These are phyloP conservation scores for Neobulgaria alba DNA, from an alignment of 2,329 filamentous ascomycete species.

Conservation along the genomic window DNA sequence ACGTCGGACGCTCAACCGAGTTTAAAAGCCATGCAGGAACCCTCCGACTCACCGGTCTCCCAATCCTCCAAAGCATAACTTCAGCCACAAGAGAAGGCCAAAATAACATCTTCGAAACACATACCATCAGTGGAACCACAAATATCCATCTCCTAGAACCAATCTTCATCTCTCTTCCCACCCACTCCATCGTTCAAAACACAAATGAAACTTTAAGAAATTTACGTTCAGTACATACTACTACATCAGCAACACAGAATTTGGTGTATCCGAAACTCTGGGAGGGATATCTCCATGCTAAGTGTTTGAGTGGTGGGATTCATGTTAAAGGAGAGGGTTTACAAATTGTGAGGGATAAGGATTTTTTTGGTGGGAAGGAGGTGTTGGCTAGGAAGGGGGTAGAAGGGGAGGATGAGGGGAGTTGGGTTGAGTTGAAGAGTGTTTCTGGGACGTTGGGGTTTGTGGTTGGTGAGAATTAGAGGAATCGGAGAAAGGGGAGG, in stretches of 20 bases:
- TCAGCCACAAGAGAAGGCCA: conserved; percentile 3
- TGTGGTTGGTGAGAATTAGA: too few relatives aligned
- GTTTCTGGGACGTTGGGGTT: conserved; percentile 20
- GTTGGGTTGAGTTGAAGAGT: conserved; percentile 14
- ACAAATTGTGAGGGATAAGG: conserved; percentile 15
- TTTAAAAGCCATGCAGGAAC: conserved; percentile 19
- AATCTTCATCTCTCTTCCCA: conserved; percentile 18
- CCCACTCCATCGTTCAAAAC: conserved; percentile 5
- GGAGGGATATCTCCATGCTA: conserved; percentile 21
- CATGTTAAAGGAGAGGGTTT: conserved; percentile 15
- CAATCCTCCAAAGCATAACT: conserved; percentile 15
- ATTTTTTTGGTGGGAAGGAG: conserved; percentile 17
- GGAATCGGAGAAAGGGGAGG: too few relatives aligned
- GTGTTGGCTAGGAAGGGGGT: conserved; percentile 20
- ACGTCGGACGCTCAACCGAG: conserved; percentile 16
- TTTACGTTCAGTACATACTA: conserved; percentile 17
- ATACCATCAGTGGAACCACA: conserved; percentile 19
- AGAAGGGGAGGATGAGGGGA: conserved; percentile 15
- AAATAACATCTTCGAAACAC: conserved; percentile 16
- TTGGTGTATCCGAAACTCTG: conserved; percentile 22
- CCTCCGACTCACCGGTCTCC: conserved; percentile 17
- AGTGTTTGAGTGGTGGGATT: conserved; percentile 20
- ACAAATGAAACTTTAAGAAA: conserved; percentile 11
- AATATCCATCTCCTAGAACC: conserved; percentile 19
- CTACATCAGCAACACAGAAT: conserved; percentile 14